A percentile compares a stretch with the other conserved stretches of the same genome.
phyloP scores from a whole-genome alignment of 768 basidiomycete genomes.

The Podaxis pistillaris region DNA sequence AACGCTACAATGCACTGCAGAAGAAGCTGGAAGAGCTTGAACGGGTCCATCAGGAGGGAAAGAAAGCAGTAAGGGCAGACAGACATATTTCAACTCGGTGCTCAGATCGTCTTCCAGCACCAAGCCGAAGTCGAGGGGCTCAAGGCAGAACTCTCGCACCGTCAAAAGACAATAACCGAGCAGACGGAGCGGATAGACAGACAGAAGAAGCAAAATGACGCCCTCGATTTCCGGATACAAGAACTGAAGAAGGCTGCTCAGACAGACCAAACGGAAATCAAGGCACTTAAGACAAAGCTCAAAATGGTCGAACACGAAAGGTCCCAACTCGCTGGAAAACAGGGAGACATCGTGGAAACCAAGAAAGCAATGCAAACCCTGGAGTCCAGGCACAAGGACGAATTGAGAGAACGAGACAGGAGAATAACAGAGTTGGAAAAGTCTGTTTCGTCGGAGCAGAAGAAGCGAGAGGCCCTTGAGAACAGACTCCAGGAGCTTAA shows the following conservation, averaged over 20 bases:
- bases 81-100: neutral
- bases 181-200: conserved; percentile 55
- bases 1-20: conserved; percentile 56
- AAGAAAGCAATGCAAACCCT: conserved; percentile 47
- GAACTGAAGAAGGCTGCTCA: conserved; percentile 53
- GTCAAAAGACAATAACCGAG: conserved; percentile 47
- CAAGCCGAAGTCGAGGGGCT: conserved; percentile 56
- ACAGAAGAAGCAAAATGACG: conserved; percentile 59
- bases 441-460: conserved; percentile 45
- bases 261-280: conserved; percentile 59
- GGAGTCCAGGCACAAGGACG: conserved; percentile 54
- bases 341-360: conserved; percentile 47
- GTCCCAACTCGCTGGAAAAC: conserved; percentile 47
- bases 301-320: conserved; percentile 58
- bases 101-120: conserved; percentile 40
- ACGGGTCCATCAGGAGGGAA: conserved; percentile 59
- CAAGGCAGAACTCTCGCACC: conserved; percentile 52
- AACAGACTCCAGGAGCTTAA: conserved; percentile 39
- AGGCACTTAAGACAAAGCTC: conserved; percentile 58
- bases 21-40: conserved; percentile 66
- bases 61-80: conserved; percentile 51
- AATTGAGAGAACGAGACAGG: conserved; percentile 51
- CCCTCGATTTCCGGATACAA: conserved; percentile 56
- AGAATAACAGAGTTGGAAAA: conserved; percentile 58
- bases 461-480: conserved; percentile 48